Percentiles rank a stretch among this genome's conserved stretches.
Evolutionary conservation across 108 stramenopile species (phyloP).

Genomic region (Asterionellopsis glacialis): DNA sequence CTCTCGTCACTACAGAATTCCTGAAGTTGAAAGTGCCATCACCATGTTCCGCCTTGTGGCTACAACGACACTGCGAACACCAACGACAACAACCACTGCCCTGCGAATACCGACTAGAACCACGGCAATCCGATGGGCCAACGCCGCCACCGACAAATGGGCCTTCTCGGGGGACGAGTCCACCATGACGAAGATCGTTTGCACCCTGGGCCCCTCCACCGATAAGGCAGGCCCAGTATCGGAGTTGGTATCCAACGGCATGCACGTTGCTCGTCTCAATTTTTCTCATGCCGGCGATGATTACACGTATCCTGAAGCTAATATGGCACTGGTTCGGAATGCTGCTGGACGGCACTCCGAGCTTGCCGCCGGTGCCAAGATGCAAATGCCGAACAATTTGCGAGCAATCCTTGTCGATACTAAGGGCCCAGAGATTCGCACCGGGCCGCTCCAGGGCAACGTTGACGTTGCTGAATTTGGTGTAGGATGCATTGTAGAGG

Average conservation of each 20-base stretch:
- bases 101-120: too few relatives aligned
- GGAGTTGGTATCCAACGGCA: constrained; percentile 58
- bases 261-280: constrained; percentile 91
- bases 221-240: constrained; percentile 53
- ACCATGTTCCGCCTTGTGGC: too few relatives aligned
- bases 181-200: constrained; percentile 85
- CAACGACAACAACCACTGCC: too few relatives aligned
- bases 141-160: too few relatives aligned
- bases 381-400: constrained; percentile 44
- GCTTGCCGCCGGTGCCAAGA: constrained; percentile 17
- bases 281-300: constrained; percentile 75
- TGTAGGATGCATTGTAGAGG: constrained; percentile 37
- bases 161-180: too few relatives aligned
- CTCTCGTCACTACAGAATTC: too few relatives aligned
- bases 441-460: constrained; percentile 68
- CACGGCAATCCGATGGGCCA: too few relatives aligned
- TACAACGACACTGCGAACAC: too few relatives aligned
- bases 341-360: constrained; percentile 40
- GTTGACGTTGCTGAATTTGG: constrained; percentile 48
- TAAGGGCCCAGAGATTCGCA: constrained; percentile 93
- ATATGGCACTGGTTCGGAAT: constrained; percentile 38
- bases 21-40: too few relatives aligned
- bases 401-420: constrained; percentile 82
- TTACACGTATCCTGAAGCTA: constrained; percentile 50
- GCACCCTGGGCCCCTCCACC: constrained; percentile 91